phyloP scores from a whole-genome alignment of 805 yeast genomes.

The Maudiozyma serrabonitensis region DNA sequence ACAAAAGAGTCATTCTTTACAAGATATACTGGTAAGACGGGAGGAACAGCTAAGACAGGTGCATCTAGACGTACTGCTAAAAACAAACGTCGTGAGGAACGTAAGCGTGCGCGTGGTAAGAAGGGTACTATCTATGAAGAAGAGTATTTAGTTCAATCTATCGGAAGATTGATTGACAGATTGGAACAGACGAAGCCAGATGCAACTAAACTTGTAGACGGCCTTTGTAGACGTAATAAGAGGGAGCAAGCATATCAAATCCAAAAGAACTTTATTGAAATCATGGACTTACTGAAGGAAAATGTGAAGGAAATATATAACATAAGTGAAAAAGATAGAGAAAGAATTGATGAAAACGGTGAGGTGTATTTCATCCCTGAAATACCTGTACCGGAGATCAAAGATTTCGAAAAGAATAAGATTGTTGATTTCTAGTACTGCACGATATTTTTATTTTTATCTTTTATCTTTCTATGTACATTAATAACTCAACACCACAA shows the following conservation, averaged over 20 bases:
- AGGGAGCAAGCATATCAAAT: constrained; percentile 74
- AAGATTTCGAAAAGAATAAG: constrained; percentile 49
- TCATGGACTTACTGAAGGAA: constrained; percentile 46
- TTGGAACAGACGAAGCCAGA: constrained; percentile 66
- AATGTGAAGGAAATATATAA: constrained; percentile 67
- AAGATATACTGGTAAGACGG: constrained; percentile 90
- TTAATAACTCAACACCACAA: too few species aligned
- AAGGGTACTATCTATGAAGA: constrained; percentile 97
- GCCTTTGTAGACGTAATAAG: constrained; percentile 60
- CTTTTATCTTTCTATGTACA: neutral
- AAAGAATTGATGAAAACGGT: constrained; percentile 83
- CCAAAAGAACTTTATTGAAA: constrained; percentile 54
- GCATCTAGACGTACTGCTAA: constrained; percentile 88
- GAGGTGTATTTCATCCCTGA: constrained; percentile 68
- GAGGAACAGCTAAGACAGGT: constrained; percentile 94
- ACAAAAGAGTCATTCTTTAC: constrained; percentile 91
- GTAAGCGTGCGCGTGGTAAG: constrained; percentile 93
- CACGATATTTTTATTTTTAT: neutral
- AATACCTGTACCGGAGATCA: constrained; percentile 59
- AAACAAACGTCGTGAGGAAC: constrained; percentile 87
- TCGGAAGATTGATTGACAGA: constrained; percentile 81
- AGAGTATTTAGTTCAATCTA: constrained; percentile 81
- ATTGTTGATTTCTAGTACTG: constrained; percentile 46
- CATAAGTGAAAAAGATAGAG: constrained; percentile 77
- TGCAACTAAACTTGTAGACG: constrained; percentile 63